Conservation (phyloP, 139 green algal genomes). For the Chlorokybus atmophyticus region DNA sequence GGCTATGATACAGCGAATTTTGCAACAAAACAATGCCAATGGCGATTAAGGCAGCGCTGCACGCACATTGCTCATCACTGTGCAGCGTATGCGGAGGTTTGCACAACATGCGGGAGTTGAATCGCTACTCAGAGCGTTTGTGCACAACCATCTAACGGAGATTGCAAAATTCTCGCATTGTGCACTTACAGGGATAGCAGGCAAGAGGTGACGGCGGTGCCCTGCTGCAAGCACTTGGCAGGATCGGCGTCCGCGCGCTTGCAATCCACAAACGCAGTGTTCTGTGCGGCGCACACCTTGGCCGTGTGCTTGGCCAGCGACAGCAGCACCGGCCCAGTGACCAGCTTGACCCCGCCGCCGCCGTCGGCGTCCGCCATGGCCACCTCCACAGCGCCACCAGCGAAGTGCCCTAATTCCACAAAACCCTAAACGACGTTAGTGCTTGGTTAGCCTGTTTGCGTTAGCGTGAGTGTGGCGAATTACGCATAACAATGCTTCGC, state of each 20-base stretch:
- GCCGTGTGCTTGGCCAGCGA: no score
- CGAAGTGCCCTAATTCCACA: no score
- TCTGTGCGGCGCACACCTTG: conserved; percentile 15
- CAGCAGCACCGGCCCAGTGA: no score
- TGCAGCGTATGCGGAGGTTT: background rate
- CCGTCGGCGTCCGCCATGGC: no score
- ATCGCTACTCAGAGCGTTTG: background rate
- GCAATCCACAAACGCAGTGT: conserved; percentile 21
- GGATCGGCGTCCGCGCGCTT: conserved; percentile 17
- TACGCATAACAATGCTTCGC: no score
- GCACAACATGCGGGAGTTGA: background rate
- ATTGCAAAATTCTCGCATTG: background rate
- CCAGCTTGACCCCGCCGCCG: no score
- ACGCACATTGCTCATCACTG: background rate
- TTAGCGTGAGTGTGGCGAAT: no score
- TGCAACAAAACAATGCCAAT: background rate
- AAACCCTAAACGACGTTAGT: no score
- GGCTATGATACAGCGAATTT: background rate
- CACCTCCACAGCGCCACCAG: no score
- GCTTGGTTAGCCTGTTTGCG: no score
- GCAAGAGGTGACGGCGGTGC: conserved; percentile 10
- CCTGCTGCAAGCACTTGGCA: conserved; percentile 11
- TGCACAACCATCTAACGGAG: background rate
- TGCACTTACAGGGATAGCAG: conserved; percentile 21
- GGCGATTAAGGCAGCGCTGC: background rate